Evolutionary conservation across 768 basidiomycete species (phyloP), one percentile per base, ranked within the genome.

Genomic region (Hygrocybe punicea): DNA sequence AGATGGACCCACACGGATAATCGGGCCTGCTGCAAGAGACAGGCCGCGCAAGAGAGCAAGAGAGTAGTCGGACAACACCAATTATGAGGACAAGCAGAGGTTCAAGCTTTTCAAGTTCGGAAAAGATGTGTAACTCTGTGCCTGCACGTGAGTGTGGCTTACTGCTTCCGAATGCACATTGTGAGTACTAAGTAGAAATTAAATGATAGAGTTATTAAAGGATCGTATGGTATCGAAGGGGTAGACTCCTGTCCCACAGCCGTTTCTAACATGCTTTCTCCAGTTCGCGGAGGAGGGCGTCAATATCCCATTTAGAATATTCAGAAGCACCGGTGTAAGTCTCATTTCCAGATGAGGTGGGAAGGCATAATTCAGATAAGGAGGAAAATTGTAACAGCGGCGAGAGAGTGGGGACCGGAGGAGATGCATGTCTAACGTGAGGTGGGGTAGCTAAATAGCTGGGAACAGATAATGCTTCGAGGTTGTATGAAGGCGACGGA

Each of bases 301-400:
- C 39, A 19, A 40, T 40, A 40, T 14, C 19, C 39, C 39, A 40
- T 19, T 14, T 37, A 21, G 55, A 37, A 24, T 34, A 17, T 9
- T 50, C 51, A 37, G 47, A 51, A 48, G 46, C 42, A 48, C 47
- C 47, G 39, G 16, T 45, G 39, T 51, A 53, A 25, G 37, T 23
- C 51, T 53, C 44, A 51, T 17, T n/a, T 23, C 37, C n/a, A 46
- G 57, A 53, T 23, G 37, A 34, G 33, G 51, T 11, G n/a, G 34
- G 16, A 40, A 19, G 23, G 16, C 40, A 13, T 16, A 13, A 25
- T 24, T 19, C 4, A 13, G 14, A 5, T 19, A 40, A 19, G 39
- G 19, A 40, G 11, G 14, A 14, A 40, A 40, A 40, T 19, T 4
- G 4, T 13, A 19, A 19, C 19, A 19, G 11, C 19, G 14, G 39